Percentiles rank a stretch among this genome's conserved stretches.
These are phyloP conservation scores for Collybia sp. DNA, from an alignment of 768 basidiomycete species.

Conservation along the genomic window DNA sequence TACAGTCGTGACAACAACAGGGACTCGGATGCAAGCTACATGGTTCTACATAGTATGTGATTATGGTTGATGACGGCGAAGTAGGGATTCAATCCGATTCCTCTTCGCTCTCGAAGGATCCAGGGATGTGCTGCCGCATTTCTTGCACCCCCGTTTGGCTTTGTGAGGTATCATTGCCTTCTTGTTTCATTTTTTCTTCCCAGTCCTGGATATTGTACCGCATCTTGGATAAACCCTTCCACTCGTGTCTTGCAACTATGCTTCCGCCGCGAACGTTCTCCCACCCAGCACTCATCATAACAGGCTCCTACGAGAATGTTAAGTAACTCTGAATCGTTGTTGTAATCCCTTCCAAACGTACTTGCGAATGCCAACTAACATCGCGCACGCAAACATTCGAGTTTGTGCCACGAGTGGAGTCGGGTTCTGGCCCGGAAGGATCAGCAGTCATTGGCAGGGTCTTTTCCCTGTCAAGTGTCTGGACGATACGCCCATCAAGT, in stretches of 20 bases:
- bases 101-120: constrained; percentile 13
- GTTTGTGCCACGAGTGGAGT: constrained; percentile 20
- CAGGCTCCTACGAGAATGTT: constrained; percentile 58
- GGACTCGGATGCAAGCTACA: too few species aligned
- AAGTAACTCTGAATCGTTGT: neutral
- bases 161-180: constrained; percentile 13
- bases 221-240: constrained; percentile 87
- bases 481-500: constrained; percentile 81
- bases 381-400: constrained; percentile 72
- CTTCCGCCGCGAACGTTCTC: constrained; percentile 61
- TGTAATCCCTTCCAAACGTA: constrained; percentile 19
- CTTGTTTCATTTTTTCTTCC: constrained; percentile 45
- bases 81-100: constrained; percentile 7
- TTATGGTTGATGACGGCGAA: too few species aligned
- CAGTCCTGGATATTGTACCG: constrained; percentile 66
- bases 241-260: constrained; percentile 88
- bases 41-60: too few species aligned
- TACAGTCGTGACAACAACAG: neutral
- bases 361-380: constrained; percentile 91
- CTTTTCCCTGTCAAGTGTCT: constrained; percentile 77
- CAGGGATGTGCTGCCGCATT: constrained; percentile 11
- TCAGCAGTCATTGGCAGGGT: constrained; percentile 68
- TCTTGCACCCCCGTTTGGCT: constrained; percentile 11
- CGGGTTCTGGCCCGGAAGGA: constrained; percentile 59
- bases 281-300: constrained; percentile 92